Evolutionary conservation across 2,329 filamentous ascomycete species (phyloP).

Genomic region (Mycosphaerella sp.): DNA sequence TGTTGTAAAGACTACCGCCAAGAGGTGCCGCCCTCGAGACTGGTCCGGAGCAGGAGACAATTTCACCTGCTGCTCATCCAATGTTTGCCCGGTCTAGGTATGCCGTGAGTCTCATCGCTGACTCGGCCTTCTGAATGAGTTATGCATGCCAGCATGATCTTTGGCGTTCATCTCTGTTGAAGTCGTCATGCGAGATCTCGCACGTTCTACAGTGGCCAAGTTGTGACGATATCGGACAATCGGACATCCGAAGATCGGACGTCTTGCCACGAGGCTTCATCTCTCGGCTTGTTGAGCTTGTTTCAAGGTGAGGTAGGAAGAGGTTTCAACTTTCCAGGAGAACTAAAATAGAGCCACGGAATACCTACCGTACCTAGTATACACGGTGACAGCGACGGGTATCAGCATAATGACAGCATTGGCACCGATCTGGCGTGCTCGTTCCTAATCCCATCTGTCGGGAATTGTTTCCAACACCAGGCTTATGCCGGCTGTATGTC

Average conservation of each 20-base stretch:
- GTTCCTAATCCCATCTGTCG: neutral
- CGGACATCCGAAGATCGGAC: neutral
- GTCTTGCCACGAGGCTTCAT: neutral
- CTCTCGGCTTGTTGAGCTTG: neutral
- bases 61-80: no score
- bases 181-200: neutral
- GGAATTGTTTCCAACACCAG: neutral
- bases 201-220: neutral
- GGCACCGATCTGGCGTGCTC: neutral
- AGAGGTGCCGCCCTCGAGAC: no score
- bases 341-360: neutral
- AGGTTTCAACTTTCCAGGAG: neutral
- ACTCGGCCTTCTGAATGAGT: no score
- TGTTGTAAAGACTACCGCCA: no score
- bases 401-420: neutral
- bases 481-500: neutral
- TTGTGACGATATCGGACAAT: neutral
- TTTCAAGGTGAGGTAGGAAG: neutral
- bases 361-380: neutral
- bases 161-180: no score
- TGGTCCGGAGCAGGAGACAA: no score
- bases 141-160: no score
- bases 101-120: no score
- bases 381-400: neutral
- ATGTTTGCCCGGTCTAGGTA: no score